These are phyloP conservation scores for Apiotrichum domesticum DNA, from an alignment of 1,284 basidiomycete species.

Conservation along the genomic window DNA sequence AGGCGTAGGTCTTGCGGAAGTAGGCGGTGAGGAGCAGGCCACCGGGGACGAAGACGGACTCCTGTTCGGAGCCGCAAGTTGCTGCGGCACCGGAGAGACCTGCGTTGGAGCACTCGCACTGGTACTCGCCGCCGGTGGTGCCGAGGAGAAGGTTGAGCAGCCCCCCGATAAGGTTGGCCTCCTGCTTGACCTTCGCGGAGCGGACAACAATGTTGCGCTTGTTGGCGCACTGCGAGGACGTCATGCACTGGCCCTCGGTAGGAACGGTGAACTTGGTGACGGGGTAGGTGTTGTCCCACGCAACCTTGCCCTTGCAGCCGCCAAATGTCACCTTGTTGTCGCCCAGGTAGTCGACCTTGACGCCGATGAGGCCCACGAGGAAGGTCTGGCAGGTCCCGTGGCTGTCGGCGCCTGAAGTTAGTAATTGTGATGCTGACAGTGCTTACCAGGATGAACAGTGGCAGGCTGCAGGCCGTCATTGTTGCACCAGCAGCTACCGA, in stretches of 20 bases:
- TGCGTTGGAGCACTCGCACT: slow-evolving; percentile 3
- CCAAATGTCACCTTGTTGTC: neutral
- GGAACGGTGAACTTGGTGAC: neutral
- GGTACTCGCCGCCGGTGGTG: neutral
- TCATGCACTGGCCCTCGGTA: neutral
- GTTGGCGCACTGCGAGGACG: neutral
- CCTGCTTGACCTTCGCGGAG: neutral
- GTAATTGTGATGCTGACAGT: neutral
- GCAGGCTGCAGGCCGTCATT: neutral
- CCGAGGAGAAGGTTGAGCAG: neutral
- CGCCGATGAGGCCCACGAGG: neutral
- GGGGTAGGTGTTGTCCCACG: neutral
- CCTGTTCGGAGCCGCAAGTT: neutral
- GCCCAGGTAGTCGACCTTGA: neutral
- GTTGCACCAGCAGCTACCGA: slow-evolving; percentile 1
- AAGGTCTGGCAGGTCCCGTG: neutral
- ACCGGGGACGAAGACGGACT: no score
- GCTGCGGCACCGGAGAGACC: neutral
- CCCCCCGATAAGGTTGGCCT: neutral
- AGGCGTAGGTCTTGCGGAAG: neutral
- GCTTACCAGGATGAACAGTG: neutral
- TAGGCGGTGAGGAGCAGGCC: neutral
- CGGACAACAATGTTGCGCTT: neutral
- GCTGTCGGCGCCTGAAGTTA: neutral
- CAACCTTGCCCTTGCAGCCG: neutral